Evolutionary conservation across 176 grass and related monocot genomes (phyloP).

Genomic region (Triticum monococcum): DNA sequence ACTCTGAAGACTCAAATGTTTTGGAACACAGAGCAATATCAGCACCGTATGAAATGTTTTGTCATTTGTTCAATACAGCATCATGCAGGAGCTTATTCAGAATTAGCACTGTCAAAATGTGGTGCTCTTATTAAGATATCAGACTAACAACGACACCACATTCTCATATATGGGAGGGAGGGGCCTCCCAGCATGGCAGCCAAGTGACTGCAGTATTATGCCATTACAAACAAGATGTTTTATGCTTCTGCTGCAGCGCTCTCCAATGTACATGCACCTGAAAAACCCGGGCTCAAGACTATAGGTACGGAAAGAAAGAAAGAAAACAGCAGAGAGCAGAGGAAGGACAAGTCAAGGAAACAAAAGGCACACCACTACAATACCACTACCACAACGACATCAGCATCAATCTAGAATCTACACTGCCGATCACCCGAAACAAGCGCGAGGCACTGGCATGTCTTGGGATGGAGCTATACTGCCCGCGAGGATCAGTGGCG

Average conservation of each 20-base stretch:
- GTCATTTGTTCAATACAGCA: background rate
- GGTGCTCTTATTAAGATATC: conserved; percentile 24
- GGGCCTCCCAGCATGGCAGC: background rate
- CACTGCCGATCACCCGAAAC: conserved; percentile 21
- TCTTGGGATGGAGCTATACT: background rate
- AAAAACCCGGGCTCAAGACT: conserved; percentile 27
- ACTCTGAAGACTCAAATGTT: background rate
- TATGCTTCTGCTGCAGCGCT: conserved; percentile 22
- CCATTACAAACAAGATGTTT: conserved; percentile 39
- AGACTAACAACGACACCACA: background rate
- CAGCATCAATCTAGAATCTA: conserved; percentile 41
- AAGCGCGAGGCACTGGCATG: background rate
- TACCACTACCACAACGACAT: background rate
- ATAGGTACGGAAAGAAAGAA: conserved; percentile 33
- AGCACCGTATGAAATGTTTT: background rate
- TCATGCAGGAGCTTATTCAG: background rate
- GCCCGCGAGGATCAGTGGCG: background rate
- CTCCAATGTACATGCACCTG: conserved; percentile 41
- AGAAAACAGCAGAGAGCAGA: conserved; percentile 3
- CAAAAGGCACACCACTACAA: background rate
- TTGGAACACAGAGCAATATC: background rate
- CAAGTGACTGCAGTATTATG: conserved; percentile 18
- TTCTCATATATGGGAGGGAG: background rate
- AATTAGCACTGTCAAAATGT: conserved; percentile 16
- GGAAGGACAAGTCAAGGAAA: background rate